A percentile compares a stretch with the other conserved stretches of the same genome.
Conservation (phyloP, 345 rosid species). For the Aquilaria yunnanensis region DNA sequence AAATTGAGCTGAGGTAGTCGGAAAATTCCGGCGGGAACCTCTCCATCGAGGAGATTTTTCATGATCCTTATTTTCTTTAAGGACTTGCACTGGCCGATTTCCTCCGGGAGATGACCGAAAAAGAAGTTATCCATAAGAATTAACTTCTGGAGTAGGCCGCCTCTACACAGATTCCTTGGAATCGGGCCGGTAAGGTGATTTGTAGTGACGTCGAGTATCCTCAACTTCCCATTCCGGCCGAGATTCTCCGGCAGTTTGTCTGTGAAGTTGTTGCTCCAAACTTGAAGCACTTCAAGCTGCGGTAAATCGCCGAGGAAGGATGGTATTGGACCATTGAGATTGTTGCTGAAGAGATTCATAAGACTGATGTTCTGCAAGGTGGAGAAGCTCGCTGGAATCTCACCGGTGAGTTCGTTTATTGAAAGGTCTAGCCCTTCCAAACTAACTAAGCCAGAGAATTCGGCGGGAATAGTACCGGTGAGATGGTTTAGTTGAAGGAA, state of each 20-base stretch:
- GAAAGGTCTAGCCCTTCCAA: constrained; percentile 77
- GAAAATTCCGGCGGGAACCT: constrained; percentile 68
- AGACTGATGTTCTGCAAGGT: constrained; percentile 42
- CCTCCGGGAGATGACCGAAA: constrained; percentile 61
- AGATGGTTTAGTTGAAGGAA: constrained; percentile 73
- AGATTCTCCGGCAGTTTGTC: constrained; percentile 51
- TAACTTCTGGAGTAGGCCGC: constrained; percentile 41
- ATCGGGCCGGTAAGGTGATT: constrained; percentile 74
- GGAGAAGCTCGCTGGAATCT: constrained; percentile 58
- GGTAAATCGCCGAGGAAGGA: constrained; percentile 61
- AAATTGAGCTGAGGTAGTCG: constrained; percentile 35
- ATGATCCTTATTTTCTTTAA: constrained; percentile 42
- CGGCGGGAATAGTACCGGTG: constrained; percentile 63
- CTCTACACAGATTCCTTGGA: constrained; percentile 63
- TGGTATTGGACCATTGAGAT: constrained; percentile 62
- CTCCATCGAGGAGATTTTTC: constrained; percentile 51
- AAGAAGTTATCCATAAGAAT: constrained; percentile 67
- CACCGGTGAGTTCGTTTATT: constrained; percentile 54
- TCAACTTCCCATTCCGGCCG: constrained; percentile 61
- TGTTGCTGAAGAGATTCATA: constrained; percentile 56
- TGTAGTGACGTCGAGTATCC: constrained; percentile 46
- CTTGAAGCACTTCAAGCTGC: constrained; percentile 48
- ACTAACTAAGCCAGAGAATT: constrained; percentile 54
- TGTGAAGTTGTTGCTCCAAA: constrained; percentile 85
- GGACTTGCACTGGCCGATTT: constrained; percentile 63